A percentile compares a stretch with the other conserved stretches of the same genome.
Conservation (phyloP, 768 basidiomycete genomes). For the Glaciozyma martinii region DNA sequence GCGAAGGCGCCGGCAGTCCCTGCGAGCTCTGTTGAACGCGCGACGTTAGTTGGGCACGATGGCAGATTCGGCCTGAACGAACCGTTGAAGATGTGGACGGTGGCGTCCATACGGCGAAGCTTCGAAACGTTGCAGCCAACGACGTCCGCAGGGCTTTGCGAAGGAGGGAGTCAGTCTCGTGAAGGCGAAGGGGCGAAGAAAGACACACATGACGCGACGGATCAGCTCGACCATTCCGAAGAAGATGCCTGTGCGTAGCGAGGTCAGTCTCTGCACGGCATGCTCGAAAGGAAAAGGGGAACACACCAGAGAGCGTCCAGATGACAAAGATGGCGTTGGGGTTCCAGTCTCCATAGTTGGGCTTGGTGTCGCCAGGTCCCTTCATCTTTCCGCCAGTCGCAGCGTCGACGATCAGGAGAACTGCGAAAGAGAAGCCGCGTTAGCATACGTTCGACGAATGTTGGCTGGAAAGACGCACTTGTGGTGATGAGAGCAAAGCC, state of each 20-base stretch:
- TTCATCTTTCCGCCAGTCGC: conserved; percentile 29
- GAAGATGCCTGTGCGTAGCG: conserved; percentile 32
- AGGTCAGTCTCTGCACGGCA: too few species aligned
- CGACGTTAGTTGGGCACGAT: too few species aligned
- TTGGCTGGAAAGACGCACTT: not conserved
- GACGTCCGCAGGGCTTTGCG: not conserved
- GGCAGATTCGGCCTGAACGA: too few species aligned
- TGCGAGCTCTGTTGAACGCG: conserved; percentile 32
- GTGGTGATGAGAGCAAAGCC: conserved; percentile 33
- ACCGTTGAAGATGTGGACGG: conserved; percentile 33
- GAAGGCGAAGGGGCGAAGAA: not conserved
- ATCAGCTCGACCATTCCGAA: conserved; percentile 39
- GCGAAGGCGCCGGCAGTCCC: conserved; percentile 37
- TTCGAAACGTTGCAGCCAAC: conserved; percentile 35
- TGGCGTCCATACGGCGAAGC: conserved; percentile 35
- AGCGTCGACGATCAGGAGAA: conserved; percentile 36
- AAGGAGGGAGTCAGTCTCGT: not conserved
- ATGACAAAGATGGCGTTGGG: conserved; percentile 28
- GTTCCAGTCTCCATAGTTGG: conserved; percentile 31
- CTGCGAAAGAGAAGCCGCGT: not conserved
- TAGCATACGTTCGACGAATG: not conserved
- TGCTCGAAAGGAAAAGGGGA: too few species aligned
- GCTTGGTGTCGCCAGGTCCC: not conserved
- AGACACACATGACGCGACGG: conserved; percentile 34
- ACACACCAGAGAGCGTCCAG: not conserved